phyloP scores from a whole-genome alignment of 768 basidiomycete genomes.

The Amanita polypyramis region DNA sequence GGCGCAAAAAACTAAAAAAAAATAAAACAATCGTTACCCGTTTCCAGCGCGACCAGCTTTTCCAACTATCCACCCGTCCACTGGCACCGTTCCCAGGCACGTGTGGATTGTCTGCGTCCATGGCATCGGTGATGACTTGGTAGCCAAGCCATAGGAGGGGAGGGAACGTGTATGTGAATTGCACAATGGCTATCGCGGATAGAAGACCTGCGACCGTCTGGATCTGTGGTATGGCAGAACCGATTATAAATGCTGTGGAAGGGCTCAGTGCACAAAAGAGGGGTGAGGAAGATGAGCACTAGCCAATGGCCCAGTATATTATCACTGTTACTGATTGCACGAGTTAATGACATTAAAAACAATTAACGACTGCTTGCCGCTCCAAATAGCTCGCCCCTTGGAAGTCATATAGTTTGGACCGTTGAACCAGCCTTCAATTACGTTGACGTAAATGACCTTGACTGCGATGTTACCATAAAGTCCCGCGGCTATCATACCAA shows the following conservation, averaged over 20 bases:
- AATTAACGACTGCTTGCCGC: slow-evolving; percentile 17
- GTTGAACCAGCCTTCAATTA: slow-evolving; percentile 37
- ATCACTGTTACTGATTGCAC: slow-evolving; percentile 20
- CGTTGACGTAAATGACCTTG: slow-evolving; percentile 45
- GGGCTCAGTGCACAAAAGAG: slow-evolving; percentile 48
- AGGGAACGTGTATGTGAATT: slow-evolving; percentile 48
- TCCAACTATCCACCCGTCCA: slow-evolving; percentile 27
- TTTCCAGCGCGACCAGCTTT: slow-evolving; percentile 30
- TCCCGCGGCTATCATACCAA: slow-evolving; percentile 49
- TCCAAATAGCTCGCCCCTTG: slow-evolving; percentile 35
- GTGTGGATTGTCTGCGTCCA: slow-evolving; percentile 21
- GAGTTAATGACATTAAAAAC: slow-evolving; percentile 2
- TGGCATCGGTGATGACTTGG: slow-evolving; percentile 31
- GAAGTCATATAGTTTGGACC: slow-evolving; percentile 38
- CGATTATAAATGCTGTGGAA: slow-evolving; percentile 35
- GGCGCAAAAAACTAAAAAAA: too few species aligned
- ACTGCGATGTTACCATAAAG: slow-evolving; percentile 57
- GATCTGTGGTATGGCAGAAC: slow-evolving; percentile 52
- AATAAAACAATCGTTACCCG: slow-evolving; percentile 15
- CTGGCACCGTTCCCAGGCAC: slow-evolving; percentile 18
- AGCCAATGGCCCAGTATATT: slow-evolving; percentile 30
- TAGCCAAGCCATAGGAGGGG: slow-evolving; percentile 28
- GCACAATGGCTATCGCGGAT: slow-evolving; percentile 52
- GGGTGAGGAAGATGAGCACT: slow-evolving; percentile 38
- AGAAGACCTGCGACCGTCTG: slow-evolving; percentile 43